Conservation (phyloP, 1,284 basidiomycete genomes). For the Irpex sp. region DNA sequence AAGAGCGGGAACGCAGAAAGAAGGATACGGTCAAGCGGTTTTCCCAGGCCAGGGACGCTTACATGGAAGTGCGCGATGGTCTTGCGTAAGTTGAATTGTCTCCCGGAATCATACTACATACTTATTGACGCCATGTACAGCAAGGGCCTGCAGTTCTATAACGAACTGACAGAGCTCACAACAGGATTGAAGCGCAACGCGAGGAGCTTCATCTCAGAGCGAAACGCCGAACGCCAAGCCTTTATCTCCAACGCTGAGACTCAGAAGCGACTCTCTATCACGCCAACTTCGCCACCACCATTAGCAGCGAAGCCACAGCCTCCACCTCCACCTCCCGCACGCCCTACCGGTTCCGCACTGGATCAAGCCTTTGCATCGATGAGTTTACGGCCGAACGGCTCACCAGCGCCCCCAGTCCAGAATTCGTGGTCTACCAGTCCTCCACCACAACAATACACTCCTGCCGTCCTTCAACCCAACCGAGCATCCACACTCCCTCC, state of each 20-base stretch:
- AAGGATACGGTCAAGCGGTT: slow-evolving; percentile 73
- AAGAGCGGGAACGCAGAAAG: slow-evolving; percentile 74
- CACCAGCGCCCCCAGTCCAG: slow-evolving; percentile 33
- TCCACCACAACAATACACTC: slow-evolving; percentile 11
- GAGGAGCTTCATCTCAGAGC: slow-evolving; percentile 57
- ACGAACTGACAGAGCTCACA: slow-evolving; percentile 72
- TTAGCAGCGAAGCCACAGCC: slow-evolving; percentile 45
- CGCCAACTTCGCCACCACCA: slow-evolving; percentile 38
- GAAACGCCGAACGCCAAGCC: slow-evolving; percentile 71
- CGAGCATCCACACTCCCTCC: slow-evolving; percentile 25
- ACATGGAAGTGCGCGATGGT: slow-evolving; percentile 85
- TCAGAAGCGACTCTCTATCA: slow-evolving; percentile 52
- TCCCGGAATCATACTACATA: not conserved
- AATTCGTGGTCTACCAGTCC: slow-evolving; percentile 7
- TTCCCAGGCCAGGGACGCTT: slow-evolving; percentile 72
- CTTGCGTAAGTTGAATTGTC: slow-evolving; percentile 51
- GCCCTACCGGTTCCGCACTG: slow-evolving; percentile 31
- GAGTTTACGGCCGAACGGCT: slow-evolving; percentile 32
- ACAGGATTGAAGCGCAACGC: slow-evolving; percentile 58
- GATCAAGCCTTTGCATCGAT: slow-evolving; percentile 54
- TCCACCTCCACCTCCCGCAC: slow-evolving; percentile 41
- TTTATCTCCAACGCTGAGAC: slow-evolving; percentile 71
- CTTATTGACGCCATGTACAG: slow-evolving; percentile 32
- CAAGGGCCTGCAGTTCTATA: slow-evolving; percentile 88
- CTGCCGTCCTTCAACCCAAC: slow-evolving; percentile 26